Evolutionary conservation across 164 flowering plant species (phyloP), one percentile per base, ranked within the genome.

Genomic region (Berberis vulgaris): DNA sequence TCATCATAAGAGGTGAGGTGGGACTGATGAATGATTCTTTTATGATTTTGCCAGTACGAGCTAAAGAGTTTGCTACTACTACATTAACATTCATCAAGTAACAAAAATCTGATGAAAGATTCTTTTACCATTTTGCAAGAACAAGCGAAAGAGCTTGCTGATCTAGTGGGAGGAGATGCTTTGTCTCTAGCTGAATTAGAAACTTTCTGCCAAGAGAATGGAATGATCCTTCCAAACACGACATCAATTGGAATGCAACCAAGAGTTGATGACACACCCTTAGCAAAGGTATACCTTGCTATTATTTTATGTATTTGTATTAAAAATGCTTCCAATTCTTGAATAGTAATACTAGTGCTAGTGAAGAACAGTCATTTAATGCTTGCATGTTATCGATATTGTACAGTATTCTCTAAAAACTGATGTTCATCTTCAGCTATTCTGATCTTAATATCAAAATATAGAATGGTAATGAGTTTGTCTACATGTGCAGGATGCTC

Each of bases 241-340:
- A 89, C 98, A 57, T 84, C 99, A 38, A 82, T 95, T 43, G 99
- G 97, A 54, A 88, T 95, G 97, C 87, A 86, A 46, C 99, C 99
- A 54, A 85, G 81, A 56, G 74, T 85, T 60, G 83, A 88, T n/a
- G 92, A 84, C 63, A 86, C 97, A 43, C 97, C 99, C 3, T 60
- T 95, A 71, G 59, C 99, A 50, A 91, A 95, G 96, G 99, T 91
- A 70, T 71, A 80, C 63, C 49, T 49, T 60, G 63, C 52, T 60
- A 9, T 13, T 42, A 41, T 26, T 58, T 7, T 63, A 65, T 26
- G 26, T 26, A 26, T 26, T 26, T 26, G 26, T 26, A 26, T 26
- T 26, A 26, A 26, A 26, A 26, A 26, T 26, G 26, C 26, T 26
- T 26, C 26, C 26, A 26, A 26, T 26, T 26, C 26, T 26, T 26